phyloP scores from a whole-genome alignment of 2,329 filamentous ascomycete genomes.

The Gremmenia infestans region DNA sequence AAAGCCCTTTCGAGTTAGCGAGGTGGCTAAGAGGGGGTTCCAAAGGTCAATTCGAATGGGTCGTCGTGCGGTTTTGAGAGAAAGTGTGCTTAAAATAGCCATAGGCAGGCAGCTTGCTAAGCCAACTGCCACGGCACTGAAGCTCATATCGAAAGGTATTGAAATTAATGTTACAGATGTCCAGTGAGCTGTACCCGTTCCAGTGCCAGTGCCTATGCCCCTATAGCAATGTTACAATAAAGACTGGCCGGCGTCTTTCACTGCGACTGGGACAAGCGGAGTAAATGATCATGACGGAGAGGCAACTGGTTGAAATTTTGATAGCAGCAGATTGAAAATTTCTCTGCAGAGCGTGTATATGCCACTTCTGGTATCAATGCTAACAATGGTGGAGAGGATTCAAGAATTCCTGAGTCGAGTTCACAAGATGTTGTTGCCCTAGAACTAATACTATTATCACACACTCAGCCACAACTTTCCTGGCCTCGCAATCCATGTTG shows the following conservation, averaged over 20 bases:
- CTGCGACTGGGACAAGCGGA: constrained; percentile 9
- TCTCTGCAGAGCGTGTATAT: not conserved
- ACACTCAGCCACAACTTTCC: not conserved
- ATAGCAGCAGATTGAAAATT: constrained; percentile 1
- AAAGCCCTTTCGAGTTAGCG: not conserved
- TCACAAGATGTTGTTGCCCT: not conserved
- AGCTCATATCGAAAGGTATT: constrained; percentile 13
- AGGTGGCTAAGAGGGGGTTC: not conserved
- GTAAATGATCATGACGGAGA: constrained; percentile 10
- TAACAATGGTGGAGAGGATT: not conserved
- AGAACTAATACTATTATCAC: not conserved
- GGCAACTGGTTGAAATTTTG: constrained; percentile 14
- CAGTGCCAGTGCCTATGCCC: constrained; percentile 8
- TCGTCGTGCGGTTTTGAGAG: constrained; percentile 1
- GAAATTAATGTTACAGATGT: constrained; percentile 4
- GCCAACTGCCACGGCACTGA: constrained; percentile 17
- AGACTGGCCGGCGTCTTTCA: constrained; percentile 11
- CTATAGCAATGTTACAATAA: constrained; percentile 6
- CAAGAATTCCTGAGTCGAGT: not conserved
- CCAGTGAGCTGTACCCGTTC: not conserved
- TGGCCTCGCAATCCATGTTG: not conserved
- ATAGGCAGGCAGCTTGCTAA: constrained; percentile 25
- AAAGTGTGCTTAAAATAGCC: constrained; percentile 18
- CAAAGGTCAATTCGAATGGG: not conserved
- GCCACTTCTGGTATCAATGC: not conserved